Base-by-base conservation (phyloP, 169 alveolate species). In the Miamiensis avidus region DNA sequence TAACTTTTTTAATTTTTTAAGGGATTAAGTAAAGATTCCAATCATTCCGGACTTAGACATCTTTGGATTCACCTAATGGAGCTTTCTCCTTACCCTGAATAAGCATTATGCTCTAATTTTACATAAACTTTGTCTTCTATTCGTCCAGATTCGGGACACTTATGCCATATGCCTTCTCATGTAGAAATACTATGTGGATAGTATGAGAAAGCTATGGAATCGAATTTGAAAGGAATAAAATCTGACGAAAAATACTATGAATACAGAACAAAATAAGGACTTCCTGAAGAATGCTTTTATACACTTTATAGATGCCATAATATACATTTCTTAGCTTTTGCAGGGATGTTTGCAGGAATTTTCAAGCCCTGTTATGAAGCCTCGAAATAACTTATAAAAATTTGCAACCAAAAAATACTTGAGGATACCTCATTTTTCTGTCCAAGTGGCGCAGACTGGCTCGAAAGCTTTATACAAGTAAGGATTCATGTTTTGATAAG, bases 121-220 rank as follows among this genome's bases (percentile, higher is more conserved):
- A 15, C 28, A n/a, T n/a, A 73, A 73, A n/a, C 11, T 15, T 73
- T 73, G 28, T 15, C 20, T 15, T 6, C 6, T n/a, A n/a, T 73
- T 6, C 20, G 6, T 6, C 76, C 76, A 73, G 76, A 73, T 15
- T 73, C 76, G 20, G 76, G 76, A 73, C 76, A 73, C 26, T 73
- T 73, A 73, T n/a, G 31, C 31, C 76, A 73, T 26, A 73, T 73
- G 76, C 76, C 76, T 6, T 73, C 76, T 73, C 76, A 73, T 73
- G 26, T 73, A 15, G 28, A 73, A n/a, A 73, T 73, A 15, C 26
- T 73, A 73, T 73, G 76, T 73, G 76, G 76, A 15, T 15, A 73
- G 26, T 73, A 73, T 29, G 11, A 73, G 26, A 4, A 73, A 73
- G 6, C 76, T 15, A 73, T 73, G 26, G 31, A 73, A 26, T 26